Evolutionary conservation across 1,139 yeast genomes (phyloP), one percentile per base, ranked within the genome.

Genomic region (Taiozyma onychis): DNA sequence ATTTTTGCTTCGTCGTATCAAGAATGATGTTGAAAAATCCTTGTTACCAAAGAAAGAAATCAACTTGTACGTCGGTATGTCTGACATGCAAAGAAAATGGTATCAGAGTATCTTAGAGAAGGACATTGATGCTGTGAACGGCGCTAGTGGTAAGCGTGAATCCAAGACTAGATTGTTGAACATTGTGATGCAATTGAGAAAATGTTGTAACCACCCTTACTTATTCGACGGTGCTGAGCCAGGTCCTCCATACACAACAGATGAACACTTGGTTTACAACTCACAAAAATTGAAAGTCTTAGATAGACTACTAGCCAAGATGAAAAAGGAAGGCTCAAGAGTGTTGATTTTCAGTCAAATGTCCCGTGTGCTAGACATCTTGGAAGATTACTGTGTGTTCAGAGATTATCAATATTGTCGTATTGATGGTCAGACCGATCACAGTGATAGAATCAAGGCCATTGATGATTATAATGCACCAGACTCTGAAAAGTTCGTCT

Each of bases 191-290:
- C 99, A 93, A 67, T 74, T 93, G 57, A 78, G 98, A 60, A 93
- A 93, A 67, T 93, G 98, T 67, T 93, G 98, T 67, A 93, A 93
- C 63, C 99, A 93, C 68, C 99, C 99, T 0, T 93, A 93, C 66
- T 72, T 93, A 47, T 93, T 93, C 62, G 98, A 93, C 66, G 98
- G 99, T 41, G 99, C 99, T 1, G 99, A 93, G 66, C 98, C 98
- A 0, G 99, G 99, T 10, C 99, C 99, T 4, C 99, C 99, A 0
- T 93, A 79, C 65, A 91, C 98, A 3, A 93, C 97, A 1, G 99
- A 91, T 66, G 98, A 91, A 64, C 98, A 93, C 69, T 75, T 93
- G 58, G 84, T 93, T 11, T 83, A 66, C 67, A 93, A 93, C 65
- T 78, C 96, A 13, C 97, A 96, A 37, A 93, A 93, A 66, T 85